Evolutionary conservation across 2,329 filamentous ascomycete genomes (phyloP).

Genomic region (Clarireedia sp.): DNA sequence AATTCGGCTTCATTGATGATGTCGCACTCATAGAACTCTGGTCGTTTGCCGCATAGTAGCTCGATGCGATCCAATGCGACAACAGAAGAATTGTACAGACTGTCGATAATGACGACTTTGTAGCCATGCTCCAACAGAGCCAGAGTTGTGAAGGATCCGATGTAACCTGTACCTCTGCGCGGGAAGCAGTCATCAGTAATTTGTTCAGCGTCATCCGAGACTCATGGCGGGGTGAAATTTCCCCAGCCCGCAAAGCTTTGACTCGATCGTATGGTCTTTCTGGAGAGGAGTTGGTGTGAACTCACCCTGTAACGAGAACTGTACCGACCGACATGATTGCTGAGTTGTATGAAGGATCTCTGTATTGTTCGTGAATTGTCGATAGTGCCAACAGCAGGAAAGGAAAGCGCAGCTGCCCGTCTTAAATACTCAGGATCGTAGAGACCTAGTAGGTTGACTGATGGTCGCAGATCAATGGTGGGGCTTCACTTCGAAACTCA

Average conservation of each 20-base stretch:
- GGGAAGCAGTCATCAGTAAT: constrained; percentile 22
- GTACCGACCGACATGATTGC: constrained; percentile 70
- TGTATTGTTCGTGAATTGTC: background rate
- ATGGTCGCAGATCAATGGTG: background rate
- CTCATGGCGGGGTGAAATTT: constrained; percentile 12
- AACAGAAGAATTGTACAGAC: constrained; percentile 90
- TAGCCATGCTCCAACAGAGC: constrained; percentile 90
- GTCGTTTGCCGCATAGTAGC: constrained; percentile 81
- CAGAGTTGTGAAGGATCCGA: constrained; percentile 92
- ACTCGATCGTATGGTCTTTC: background rate
- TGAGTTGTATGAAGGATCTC: background rate
- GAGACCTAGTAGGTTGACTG: background rate
- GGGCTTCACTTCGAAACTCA: background rate
- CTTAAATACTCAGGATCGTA: background rate
- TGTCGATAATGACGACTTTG: constrained; percentile 94
- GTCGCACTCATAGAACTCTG: constrained; percentile 77
- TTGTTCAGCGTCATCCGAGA: background rate
- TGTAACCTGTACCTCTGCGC: constrained; percentile 84
- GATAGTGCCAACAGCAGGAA: background rate
- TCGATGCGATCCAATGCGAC: constrained; percentile 93
- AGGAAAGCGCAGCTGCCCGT: background rate
- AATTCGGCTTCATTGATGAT: constrained; percentile 78
- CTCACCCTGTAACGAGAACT: constrained; percentile 87
- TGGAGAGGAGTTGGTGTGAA: constrained; percentile 9
- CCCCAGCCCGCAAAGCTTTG: background rate